Evolutionary conservation across 116 monocot species (phyloP).

Genomic region (Posidonia oceanica): DNA sequence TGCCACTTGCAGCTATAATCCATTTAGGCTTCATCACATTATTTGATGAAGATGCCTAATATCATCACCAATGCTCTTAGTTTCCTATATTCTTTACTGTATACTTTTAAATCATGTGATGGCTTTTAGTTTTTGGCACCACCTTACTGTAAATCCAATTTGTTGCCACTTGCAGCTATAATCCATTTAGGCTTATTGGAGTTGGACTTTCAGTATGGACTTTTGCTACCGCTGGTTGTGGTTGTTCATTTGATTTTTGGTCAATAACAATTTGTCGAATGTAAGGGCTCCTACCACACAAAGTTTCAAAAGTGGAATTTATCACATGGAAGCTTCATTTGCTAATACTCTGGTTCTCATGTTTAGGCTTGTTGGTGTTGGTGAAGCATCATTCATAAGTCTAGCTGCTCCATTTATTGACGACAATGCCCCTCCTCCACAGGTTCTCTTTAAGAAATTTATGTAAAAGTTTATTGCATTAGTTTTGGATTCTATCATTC

Average conservation of each 20-base stretch:
- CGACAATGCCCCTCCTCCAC: conserved; percentile 83
- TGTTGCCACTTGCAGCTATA: conserved; percentile 41
- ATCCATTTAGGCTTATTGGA: conserved; percentile 98
- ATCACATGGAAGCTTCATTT: background rate
- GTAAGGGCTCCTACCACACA: conserved; percentile 29
- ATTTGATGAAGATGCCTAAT: too few relatives aligned
- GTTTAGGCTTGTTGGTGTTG: conserved; percentile 94
- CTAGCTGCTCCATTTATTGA: conserved; percentile 98
- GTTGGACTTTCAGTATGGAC: conserved; percentile 93
- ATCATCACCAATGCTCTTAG: too few relatives aligned
- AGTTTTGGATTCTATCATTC: too few relatives aligned
- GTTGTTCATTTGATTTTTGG: conserved; percentile 92
- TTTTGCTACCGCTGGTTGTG: conserved; percentile 88
- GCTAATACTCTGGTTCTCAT: background rate
- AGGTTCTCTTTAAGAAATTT: conserved; percentile 30
- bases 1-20: conserved; percentile 59
- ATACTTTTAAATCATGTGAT: too few relatives aligned
- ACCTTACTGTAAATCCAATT: background rate
- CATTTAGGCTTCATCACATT: conserved; percentile 63
- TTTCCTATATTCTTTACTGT: too few relatives aligned
- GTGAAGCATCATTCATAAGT: conserved; percentile 98
- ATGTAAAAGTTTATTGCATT: background rate
- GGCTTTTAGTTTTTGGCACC: too few relatives aligned
- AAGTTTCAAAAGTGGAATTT: background rate
- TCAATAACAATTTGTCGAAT: conserved; percentile 91